Evolutionary conservation across 768 basidiomycete species (phyloP), one percentile per base, ranked within the genome.

Genomic region (Leccinum disarticulatum): DNA sequence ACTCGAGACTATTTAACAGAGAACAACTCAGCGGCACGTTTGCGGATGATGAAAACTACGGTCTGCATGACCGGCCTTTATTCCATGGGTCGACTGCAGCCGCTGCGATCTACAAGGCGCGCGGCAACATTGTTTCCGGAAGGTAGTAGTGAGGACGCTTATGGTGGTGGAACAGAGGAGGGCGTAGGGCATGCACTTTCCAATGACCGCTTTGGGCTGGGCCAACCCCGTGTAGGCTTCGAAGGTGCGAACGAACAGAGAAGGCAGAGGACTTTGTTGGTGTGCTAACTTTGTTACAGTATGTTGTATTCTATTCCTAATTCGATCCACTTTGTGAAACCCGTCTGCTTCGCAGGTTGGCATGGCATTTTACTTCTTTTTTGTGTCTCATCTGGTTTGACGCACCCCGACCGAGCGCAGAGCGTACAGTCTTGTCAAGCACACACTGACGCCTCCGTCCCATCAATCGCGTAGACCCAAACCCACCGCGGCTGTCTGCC

Each of bases 51-150:
- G 97, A 98, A 55, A 81, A 85, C n/a, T 98, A 98, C 77, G 91
- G 87, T 66, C 76, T 99, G 28, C 98, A 98, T 76, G 97, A 99
- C 73, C 85, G 86, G 53, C 95, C 96, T 3, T 79, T 99, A 53
- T 99, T 99, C 84, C 90, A 94, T 67, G 96, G 97, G 1, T 96
- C 95, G 3, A 87, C 90, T 4, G 96, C 96, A 17, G 95, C 93
- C 0, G 94, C 96, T n/a, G 97, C 97, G n/a, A 99, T 99, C 66
- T 99, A 99, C 82, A 96, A 95, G 74, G 93, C 96, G 5, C 83
- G 88, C 28, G 95, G 95, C 0, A 90, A 93, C 65, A 91, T 93
- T 59, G 70, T 81, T 81, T 6, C 87, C 91, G 63, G 70, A 72
- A 56, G 70, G 70, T 54, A 91, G 87, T 31, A 91, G 91, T 69